Evolutionary conservation across 1,284 basidiomycete species (phyloP).

Genomic region (Moniliophthora roreri): DNA sequence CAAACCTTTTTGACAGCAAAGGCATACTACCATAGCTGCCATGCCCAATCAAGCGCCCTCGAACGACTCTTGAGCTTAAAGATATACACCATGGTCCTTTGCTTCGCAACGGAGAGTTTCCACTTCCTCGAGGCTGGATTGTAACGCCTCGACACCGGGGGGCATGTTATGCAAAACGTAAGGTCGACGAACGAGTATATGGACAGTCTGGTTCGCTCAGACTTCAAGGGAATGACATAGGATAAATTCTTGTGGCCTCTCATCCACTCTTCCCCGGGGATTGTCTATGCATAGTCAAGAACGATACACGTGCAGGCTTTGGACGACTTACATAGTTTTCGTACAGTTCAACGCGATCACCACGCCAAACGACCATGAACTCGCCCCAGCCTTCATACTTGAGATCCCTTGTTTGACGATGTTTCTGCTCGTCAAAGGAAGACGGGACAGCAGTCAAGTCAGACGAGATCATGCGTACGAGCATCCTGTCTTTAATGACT

Average conservation of each 20-base stretch:
- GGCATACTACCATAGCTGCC: constrained; percentile 67
- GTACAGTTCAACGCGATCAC: constrained; percentile 74
- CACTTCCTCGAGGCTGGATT: constrained; percentile 35
- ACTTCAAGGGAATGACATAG: constrained; percentile 66
- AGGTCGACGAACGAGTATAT: constrained; percentile 82
- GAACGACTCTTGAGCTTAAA: constrained; percentile 75
- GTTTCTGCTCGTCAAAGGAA: constrained; percentile 68
- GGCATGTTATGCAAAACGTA: constrained; percentile 75
- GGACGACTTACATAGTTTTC: constrained; percentile 64
- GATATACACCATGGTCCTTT: constrained; percentile 78
- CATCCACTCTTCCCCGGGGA: constrained; percentile 62
- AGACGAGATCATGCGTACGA: constrained; percentile 70
- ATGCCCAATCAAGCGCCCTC: constrained; percentile 79
- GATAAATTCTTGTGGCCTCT: constrained; percentile 67
- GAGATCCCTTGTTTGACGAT: constrained; percentile 61
- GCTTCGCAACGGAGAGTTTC: constrained; percentile 45
- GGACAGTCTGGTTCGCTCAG: constrained; percentile 61
- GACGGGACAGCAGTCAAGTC: constrained; percentile 48
- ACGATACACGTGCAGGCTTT: neutral
- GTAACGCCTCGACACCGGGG: constrained; percentile 41
- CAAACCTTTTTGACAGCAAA: neutral
- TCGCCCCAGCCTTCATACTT: constrained; percentile 74
- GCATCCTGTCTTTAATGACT: constrained; percentile 70
- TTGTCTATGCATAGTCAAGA: constrained; percentile 37
- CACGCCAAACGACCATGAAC: constrained; percentile 79